Evolutionary conservation across 2,329 filamentous ascomycete genomes (phyloP).

Genomic region (Reticulascus tulasneorum): DNA sequence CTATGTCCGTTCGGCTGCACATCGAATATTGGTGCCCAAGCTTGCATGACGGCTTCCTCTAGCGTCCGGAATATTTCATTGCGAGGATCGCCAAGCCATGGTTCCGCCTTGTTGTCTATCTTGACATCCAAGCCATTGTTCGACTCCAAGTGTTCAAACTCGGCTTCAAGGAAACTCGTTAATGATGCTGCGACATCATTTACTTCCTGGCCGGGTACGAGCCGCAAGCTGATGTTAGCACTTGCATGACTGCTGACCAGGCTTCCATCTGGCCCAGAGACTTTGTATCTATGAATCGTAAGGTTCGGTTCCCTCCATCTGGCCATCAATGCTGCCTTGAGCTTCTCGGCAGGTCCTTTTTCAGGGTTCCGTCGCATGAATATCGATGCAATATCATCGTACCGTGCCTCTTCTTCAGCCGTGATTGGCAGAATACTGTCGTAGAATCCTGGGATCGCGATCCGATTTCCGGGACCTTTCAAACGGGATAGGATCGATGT

Average conservation of each 20-base stretch:
- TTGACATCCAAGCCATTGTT: slow-evolving; percentile 77
- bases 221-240: slow-evolving; percentile 81
- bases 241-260: slow-evolving; percentile 88
- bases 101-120: slow-evolving; percentile 91
- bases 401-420: slow-evolving; percentile 71
- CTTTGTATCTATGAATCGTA: slow-evolving; percentile 89
- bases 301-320: slow-evolving; percentile 93
- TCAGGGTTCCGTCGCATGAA: slow-evolving; percentile 68
- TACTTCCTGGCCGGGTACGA: slow-evolving; percentile 91
- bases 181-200: slow-evolving; percentile 69
- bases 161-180: slow-evolving; percentile 60
- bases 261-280: slow-evolving; percentile 86
- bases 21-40: slow-evolving; percentile 64
- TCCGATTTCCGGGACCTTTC: slow-evolving; percentile 73
- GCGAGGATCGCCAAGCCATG: slow-evolving; percentile 88
- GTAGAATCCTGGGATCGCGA: slow-evolving; percentile 86
- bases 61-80: slow-evolving; percentile 90
- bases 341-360: slow-evolving; percentile 55
- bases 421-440: slow-evolving; percentile 75
- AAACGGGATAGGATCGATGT: slow-evolving; percentile 78
- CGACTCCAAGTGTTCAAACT: slow-evolving; percentile 72
- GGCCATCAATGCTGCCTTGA: slow-evolving; percentile 84
- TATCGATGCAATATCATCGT: slow-evolving; percentile 77
- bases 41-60: slow-evolving; percentile 77
- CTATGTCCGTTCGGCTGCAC: slow-evolving; percentile 19